Evolutionary conservation across 495 filamentous ascomycete species (phyloP).

Genomic region (Pseudotulostoma volvatum): DNA sequence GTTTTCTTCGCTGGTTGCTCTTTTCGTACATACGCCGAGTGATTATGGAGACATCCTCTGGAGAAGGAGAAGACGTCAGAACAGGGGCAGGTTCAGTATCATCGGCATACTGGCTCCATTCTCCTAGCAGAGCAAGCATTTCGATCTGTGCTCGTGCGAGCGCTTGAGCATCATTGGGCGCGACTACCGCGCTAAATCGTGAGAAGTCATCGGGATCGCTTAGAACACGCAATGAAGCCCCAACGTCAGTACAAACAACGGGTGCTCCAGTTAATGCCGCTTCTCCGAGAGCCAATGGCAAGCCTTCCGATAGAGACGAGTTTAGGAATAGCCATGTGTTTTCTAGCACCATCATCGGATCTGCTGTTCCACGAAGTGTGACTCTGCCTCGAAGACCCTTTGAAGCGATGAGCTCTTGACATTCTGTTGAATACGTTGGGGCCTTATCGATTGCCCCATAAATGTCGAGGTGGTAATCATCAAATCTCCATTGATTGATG

Average conservation of each 20-base stretch:
- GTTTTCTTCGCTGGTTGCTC: constrained; percentile 35
- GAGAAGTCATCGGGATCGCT: constrained; percentile 41
- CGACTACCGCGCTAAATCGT: constrained; percentile 43
- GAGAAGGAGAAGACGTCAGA: constrained; percentile 32
- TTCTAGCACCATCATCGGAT: constrained; percentile 40
- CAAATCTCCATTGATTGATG: constrained; percentile 49
- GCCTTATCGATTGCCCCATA: constrained; percentile 46
- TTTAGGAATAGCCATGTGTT: constrained; percentile 53
- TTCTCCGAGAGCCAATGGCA: constrained; percentile 48
- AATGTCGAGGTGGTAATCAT: constrained; percentile 44
- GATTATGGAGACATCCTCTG: constrained; percentile 36
- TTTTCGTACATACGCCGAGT: constrained; percentile 47
- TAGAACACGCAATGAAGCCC: constrained; percentile 45
- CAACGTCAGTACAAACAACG: constrained; percentile 49
- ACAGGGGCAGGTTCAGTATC: constrained; percentile 28
- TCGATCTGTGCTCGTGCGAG: constrained; percentile 47
- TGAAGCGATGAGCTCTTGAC: constrained; percentile 44
- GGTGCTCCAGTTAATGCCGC: constrained; percentile 47
- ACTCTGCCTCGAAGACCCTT: constrained; percentile 39
- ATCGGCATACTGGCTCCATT: constrained; percentile 39
- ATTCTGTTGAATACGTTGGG: constrained; percentile 42
- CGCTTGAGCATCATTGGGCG: constrained; percentile 43
- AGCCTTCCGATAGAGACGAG: constrained; percentile 49
- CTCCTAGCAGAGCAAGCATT: constrained; percentile 41
- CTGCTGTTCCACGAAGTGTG: constrained; percentile 37